phyloP scores from a whole-genome alignment of 345 rosid genomes.

The Erucastrum elatum region DNA sequence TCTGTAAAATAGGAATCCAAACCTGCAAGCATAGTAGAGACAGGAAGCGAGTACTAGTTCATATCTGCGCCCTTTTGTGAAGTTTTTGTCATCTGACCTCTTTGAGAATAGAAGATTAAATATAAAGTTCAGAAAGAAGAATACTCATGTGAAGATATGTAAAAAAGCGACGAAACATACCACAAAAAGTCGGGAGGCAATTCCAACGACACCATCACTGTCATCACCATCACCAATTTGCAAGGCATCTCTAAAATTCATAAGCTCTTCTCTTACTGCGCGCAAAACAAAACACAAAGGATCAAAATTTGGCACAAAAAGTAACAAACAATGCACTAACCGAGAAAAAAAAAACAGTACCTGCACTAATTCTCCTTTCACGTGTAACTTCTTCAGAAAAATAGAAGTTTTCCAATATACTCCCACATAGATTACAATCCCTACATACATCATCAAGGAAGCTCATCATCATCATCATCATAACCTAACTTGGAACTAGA shows the following conservation, averaged over 20 bases:
- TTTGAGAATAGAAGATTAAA: not conserved
- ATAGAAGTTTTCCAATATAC: not conserved
- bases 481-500: too few relatives aligned
- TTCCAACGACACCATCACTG: not conserved
- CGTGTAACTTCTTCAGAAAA: not conserved
- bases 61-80: not conserved
- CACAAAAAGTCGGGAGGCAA: not conserved
- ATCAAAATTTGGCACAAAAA: not conserved
- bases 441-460: not conserved
- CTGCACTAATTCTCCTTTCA: not conserved
- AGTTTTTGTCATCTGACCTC: not conserved
- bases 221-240: not conserved
- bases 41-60: not conserved
- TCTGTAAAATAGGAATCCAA: too few relatives aligned
- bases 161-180: not conserved
- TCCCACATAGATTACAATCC: not conserved
- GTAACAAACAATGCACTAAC: not conserved
- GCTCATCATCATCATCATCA: too few relatives aligned
- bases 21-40: not conserved
- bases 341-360: not conserved
- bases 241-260: not conserved
- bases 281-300: too few relatives aligned
- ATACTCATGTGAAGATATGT: too few relatives aligned
- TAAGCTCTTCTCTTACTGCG: not conserved
- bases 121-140: not conserved